Evolutionary conservation across 257 asterid genomes (phyloP), one percentile per base, ranked within the genome.

Genomic region (Oldenlandia corymbosa): DNA sequence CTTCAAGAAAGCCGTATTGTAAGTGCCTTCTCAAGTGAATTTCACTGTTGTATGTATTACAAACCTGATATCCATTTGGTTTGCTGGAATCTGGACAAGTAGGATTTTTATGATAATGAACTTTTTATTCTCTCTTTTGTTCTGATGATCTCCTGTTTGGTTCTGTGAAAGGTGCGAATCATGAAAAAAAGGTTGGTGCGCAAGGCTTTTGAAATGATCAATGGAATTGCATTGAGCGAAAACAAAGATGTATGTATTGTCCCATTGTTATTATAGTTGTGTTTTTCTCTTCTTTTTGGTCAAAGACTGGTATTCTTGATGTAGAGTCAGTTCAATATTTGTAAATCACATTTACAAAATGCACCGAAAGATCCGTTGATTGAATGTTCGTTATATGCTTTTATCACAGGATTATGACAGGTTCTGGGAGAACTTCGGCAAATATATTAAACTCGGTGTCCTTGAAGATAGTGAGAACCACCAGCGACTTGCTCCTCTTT

Each of bases 1-100:
- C 96, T 93, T 70, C 97, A 90, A 86, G 97, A 93, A 86, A 90
- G 96, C 57, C 95, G 99, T 60, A 87, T 90, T 71, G 99, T 93
- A 81, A 90, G 99, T 80, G 65, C 57, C 55, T 53, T 45, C 21
- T 20, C 14, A 16, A 8, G 61, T 23, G 39, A 23, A 13, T 17
- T 41, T 39, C 14, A 37, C 28, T 32, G 49, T 28, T 63, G 9
- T 18, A 23, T 46, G 51, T 42, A 21, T 6, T 17, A 47, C 2
- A 10, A 10, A 20, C 4, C 7, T 1, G 11, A 14, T 5, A 56
- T 26, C 26, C 31, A 24, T 13, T 7, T n/a, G 10, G 10, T 14
- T 24, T 3, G 6, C 4, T 3, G 9, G 4, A 4, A 34, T 34
- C 39, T 34, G 9, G 9, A 9, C 39, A 34, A 9, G 9, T 34